A percentile compares a stretch with the other conserved stretches of the same genome.
Evolutionary conservation across 2,329 filamentous ascomycete species (phyloP).

Genomic region (Amylocarpus encephaloides): DNA sequence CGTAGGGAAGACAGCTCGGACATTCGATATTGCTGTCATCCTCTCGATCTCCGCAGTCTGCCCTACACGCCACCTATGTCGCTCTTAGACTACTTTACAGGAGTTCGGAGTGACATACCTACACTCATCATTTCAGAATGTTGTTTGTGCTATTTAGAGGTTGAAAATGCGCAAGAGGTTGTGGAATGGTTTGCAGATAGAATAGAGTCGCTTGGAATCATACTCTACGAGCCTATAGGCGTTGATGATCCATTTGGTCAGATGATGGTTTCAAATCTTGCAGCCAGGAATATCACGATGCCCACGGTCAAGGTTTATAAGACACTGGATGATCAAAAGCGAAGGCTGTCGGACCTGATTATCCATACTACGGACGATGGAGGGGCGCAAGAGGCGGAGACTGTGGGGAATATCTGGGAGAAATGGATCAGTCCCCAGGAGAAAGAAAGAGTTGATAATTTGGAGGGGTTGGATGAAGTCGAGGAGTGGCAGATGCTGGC

Average conservation of each 20-base stretch:
- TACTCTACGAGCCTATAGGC: conserved; percentile 85
- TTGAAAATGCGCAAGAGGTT: conserved; percentile 55
- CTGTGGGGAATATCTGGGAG: conserved; percentile 68
- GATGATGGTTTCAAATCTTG: conserved; percentile 89
- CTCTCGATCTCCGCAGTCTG: conserved; percentile 32
- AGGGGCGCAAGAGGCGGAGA: conserved; percentile 46
- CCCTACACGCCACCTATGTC: conserved; percentile 11
- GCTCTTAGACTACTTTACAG: conserved; percentile 31
- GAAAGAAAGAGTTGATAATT: conserved; percentile 67
- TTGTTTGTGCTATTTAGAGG: conserved; percentile 82
- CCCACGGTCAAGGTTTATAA: conserved; percentile 73
- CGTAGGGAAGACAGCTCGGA: conserved; percentile 13
- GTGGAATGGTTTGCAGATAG: conserved; percentile 56
- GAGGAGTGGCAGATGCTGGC: conserved; percentile 90
- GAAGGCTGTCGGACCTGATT: conserved; percentile 59
- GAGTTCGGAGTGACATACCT: conserved; percentile 53
- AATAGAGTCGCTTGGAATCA: conserved; percentile 46
- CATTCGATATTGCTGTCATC: conserved; percentile 42
- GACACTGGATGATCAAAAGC: conserved; percentile 60
- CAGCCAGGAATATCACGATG: conserved; percentile 72
- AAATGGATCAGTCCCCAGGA: conserved; percentile 65
- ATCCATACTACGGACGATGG: conserved; percentile 41
- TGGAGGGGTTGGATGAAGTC: conserved; percentile 90
- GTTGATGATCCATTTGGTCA: conserved; percentile 81
- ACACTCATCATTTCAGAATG: conserved; percentile 91